Evolutionary conservation across 2,329 filamentous ascomycete genomes (phyloP), one percentile per base, ranked within the genome.

Genomic region (Cercospora zeina): DNA sequence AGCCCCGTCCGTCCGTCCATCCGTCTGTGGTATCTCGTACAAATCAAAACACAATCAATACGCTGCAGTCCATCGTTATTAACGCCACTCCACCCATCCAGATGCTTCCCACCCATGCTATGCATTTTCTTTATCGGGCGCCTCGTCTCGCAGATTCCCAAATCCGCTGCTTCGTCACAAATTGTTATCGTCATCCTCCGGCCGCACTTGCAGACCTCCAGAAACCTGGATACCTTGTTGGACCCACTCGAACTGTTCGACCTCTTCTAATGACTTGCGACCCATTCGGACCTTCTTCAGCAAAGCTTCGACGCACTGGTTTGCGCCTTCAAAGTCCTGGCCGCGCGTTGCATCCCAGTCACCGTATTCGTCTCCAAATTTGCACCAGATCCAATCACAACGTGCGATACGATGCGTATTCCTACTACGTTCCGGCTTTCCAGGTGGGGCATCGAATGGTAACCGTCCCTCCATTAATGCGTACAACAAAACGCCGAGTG

Each of bases 301-400:
- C 16, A 97, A 77, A 0, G 87, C 90, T 73, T 97, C 93, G 0
- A 96, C 93, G 58, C 92, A 89, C 47, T 87, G 81, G 78, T 89
- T 89, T 6, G 91, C 93, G 0, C 90, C 91, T 37, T 87, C 81
- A 57, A 96, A 83, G 9, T 70, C 88, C 54, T 80, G 81, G 66
- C 88, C 87, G 65, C 84, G 87, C 68, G 85, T 81, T 2, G 82
- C 82, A 54, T 96, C 91, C 82, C 96, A 95, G 59, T 96, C 91
- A 36, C 91, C 92, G 59, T 96, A 90, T 10, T 89, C 86, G 61
- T 92, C 88, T 1, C 87, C 91, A 73, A 89, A 96, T 63, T 89
- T 86, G 64, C 91, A 87, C 95, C 95, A 99, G 53, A 89, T 87
- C 95, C 95, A 99, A 73, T 99, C 95, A 55, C 93, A 90, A 36